Base-by-base conservation (phyloP, 2,329 filamentous ascomycete species). In the Grosmannia penicillata region DNA sequence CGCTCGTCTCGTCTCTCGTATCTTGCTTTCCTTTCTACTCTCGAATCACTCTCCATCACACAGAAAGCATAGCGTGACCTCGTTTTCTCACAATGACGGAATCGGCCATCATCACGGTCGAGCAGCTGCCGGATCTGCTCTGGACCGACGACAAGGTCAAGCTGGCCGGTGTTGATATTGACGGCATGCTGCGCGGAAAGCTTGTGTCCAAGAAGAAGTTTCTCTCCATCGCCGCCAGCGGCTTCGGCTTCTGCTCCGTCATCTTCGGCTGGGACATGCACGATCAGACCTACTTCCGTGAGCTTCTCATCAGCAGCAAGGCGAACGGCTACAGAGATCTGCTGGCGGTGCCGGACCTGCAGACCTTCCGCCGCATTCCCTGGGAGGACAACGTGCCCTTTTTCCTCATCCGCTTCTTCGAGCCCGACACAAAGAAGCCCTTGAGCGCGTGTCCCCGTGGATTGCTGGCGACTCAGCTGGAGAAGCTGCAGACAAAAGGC, bases 221-320 rank as follows among this genome's bases (percentile, higher is more conserved):
- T 58, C 65, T 94, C 27, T 84, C 82, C 23, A 72, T 94, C 38
- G 79, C 78, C n/a, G 60, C 72, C 30, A 70, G 75, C 32, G 87
- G 86, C 37, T 94, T 94, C 50, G 87, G 86, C 38, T 94, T 94
- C 66, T 94, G 87, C 65, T 91, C 82, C 17, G 85, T 94, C 48
- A 76, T 94, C 47, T 94, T 93, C 52, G 86, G 87, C 55, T 94
- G 87, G 87, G 86, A 95, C 59, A 93, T 94, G 84, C 86, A 95
- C 59, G 87, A 95, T 53, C 70, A 76, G 63, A 93, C 84, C 10
- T 95, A 94, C 58, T 78, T 83, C 56, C 75, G 71, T 49, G 86
- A 94, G 60, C 72, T 94, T 46, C 72, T 73, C 52, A 80, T 94
- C 56, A 91, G 83, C 60, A 94, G 93, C 61, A 82, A 82, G 48